Percentiles rank a stretch among this genome's conserved stretches.
Conservation (phyloP, 768 basidiomycete species). For the Termitomyces sp. region DNA sequence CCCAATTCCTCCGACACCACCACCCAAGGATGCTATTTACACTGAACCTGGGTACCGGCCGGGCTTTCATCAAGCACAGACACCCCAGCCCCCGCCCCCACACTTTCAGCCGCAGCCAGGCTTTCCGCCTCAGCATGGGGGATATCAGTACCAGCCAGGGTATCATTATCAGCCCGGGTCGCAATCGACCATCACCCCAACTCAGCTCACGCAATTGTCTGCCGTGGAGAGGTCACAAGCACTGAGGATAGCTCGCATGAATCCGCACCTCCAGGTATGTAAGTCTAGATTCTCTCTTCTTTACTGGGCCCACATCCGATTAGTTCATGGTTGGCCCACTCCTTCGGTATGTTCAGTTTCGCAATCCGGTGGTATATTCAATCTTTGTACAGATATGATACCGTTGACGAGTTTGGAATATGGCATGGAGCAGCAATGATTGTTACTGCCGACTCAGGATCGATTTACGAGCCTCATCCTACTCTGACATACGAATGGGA, state of each 20-base stretch:
- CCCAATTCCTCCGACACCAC: constrained; percentile 40
- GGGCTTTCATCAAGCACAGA: not conserved
- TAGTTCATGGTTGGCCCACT: constrained; percentile 90
- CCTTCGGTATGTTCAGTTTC: constrained; percentile 35
- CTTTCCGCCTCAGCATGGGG: constrained; percentile 13
- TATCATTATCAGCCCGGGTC: constrained; percentile 16
- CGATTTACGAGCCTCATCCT: constrained; percentile 72
- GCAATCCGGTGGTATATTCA: not conserved
- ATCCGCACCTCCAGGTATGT: constrained; percentile 68
- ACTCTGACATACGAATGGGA: constrained; percentile 71
- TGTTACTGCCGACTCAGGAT: constrained; percentile 81
- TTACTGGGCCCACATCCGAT: not conserved
- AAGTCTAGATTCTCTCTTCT: not conserved
- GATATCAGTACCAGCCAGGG: constrained; percentile 8
- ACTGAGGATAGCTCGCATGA: constrained; percentile 59
- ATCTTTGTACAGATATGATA: constrained; percentile 63
- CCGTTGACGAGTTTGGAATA: constrained; percentile 65
- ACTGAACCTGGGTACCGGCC: constrained; percentile 15
- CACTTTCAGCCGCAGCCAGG: constrained; percentile 4
- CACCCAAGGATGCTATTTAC: constrained; percentile 40
- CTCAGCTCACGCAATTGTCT: constrained; percentile 42
- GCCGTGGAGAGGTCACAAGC: constrained; percentile 63
- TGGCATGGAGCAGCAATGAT: constrained; percentile 90
- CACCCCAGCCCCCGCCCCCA: not conserved
- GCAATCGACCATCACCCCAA: constrained; percentile 28